These are phyloP conservation scores for Pythium dissotocum DNA, from an alignment of 352 stramenopile species.

Conservation along the genomic window DNA sequence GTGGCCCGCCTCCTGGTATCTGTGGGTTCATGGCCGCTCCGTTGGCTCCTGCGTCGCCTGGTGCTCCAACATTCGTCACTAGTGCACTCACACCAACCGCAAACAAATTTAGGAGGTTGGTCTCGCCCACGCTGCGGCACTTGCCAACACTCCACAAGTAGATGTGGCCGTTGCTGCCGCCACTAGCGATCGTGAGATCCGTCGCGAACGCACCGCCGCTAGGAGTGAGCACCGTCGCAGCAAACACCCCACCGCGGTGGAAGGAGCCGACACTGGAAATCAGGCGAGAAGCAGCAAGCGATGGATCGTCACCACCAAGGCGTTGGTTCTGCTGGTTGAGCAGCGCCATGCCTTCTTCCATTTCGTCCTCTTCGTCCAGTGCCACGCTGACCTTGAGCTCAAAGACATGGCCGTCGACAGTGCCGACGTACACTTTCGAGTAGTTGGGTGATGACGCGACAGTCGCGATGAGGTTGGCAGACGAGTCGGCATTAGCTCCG, in stretches of 20 bases:
- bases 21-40: background rate
- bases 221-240: constrained; percentile 52
- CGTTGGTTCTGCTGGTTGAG: background rate
- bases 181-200: constrained; percentile 54
- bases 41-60: background rate
- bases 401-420: constrained; percentile 53
- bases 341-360: constrained; percentile 29
- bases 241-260: constrained; percentile 48
- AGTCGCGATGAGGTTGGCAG: constrained; percentile 30
- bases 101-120: constrained; percentile 46
- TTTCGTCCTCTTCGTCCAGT: constrained; percentile 61
- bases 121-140: constrained; percentile 42
- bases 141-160: constrained; percentile 56
- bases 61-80: background rate
- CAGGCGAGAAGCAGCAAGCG: constrained; percentile 32
- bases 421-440: constrained; percentile 64
- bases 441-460: constrained; percentile 53
- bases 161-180: constrained; percentile 46
- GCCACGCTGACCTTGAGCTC: constrained; percentile 58
- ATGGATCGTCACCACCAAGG: constrained; percentile 9
- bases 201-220: constrained; percentile 44
- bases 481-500: background rate
- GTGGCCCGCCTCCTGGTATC: background rate
- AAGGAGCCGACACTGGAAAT: constrained; percentile 51
- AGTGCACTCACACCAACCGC: constrained; percentile 20